phyloP scores from a whole-genome alignment of 495 filamentous ascomycete genomes.

The Podospora conica region DNA sequence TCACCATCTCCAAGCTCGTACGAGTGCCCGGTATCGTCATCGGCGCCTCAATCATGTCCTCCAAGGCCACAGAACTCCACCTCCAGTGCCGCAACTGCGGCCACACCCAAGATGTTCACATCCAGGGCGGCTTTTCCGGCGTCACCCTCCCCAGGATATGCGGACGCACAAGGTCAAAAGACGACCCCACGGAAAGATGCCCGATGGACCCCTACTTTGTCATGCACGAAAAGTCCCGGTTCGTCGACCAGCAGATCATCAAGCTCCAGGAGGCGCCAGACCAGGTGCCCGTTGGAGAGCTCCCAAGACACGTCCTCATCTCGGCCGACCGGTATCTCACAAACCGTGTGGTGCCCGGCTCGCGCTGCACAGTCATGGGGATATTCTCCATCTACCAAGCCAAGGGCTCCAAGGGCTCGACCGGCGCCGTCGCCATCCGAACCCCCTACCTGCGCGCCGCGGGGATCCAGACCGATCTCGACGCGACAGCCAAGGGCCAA shows the following conservation, averaged over 20 bases:
- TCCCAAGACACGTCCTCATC: constrained; percentile 90
- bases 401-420: constrained; percentile 77
- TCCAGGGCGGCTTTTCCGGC: constrained; percentile 80
- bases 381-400: constrained; percentile 96
- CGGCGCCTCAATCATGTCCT: constrained; percentile 91
- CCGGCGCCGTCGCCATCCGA: constrained; percentile 82
- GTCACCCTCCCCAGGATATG: constrained; percentile 78
- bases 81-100: constrained; percentile 88
- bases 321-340: constrained; percentile 93
- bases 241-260: constrained; percentile 96
- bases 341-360: constrained; percentile 92
- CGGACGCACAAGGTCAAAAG: constrained; percentile 49
- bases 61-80: constrained; percentile 80
- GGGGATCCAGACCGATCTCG: constrained; percentile 83
- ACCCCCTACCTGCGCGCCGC: constrained; percentile 95
- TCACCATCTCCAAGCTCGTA: constrained; percentile 89
- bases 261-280: constrained; percentile 98
- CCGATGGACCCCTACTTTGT: constrained; percentile 95
- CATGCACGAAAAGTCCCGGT: constrained; percentile 86
- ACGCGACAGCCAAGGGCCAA: constrained; percentile 82
- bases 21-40: constrained; percentile 97
- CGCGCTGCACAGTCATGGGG: constrained; percentile 90
- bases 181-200: constrained; percentile 61
- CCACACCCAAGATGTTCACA: constrained; percentile 60
- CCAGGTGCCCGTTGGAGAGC: constrained; percentile 93